Evolutionary conservation across 164 flowering plant genomes (phyloP), one percentile per base, ranked within the genome.

Genomic region (Tetracentron sinense): DNA sequence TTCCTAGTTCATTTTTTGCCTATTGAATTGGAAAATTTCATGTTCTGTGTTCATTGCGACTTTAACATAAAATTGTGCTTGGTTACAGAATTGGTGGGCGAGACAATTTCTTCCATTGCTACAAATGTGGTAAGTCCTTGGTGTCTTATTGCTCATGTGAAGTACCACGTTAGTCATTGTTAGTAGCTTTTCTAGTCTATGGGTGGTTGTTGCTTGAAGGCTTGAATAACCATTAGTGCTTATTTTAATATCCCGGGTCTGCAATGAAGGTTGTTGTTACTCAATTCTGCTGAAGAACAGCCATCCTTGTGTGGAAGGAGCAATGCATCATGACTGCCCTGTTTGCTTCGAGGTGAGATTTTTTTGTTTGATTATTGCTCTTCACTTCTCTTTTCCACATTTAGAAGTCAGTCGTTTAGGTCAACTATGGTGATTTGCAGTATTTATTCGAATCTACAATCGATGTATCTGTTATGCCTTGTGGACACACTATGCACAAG

Each of bases 291-390:
- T 88, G 42, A 85, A 82, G 69, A 74, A 82, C 63, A 76, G 86
- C 20, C 98, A 90, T 64, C 90, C 92, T 0, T 90, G 98, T 70
- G 89, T 93, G 20, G 98, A 93, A 77, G 84, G 98, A 52, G 98
- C 98, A 60, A 88, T 93, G 98, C 98, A 93, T 78, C 97, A 88
- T 49, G 82, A 90, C 60, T 92, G 98, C 62, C 98, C 96, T 38
- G 89, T 92, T 71, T 92, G 98, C 63, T 90, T 87, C 73, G 98
- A 93, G 97, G 98, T 87, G 50, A 65, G 19, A 57, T 15, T 7
- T 23, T 3, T 58, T 19, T 27, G 11, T n/a, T 17, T 15, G 27
- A n/a, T 7, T 16, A 3, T 29, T 15, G 11, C 26, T 0, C n/a
- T 14, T 2, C 1, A 22, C 26, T 25, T 7, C 28, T 20, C 14